Base-by-base conservation (phyloP, 345 rosid species). In the Brassica incana region DNA sequence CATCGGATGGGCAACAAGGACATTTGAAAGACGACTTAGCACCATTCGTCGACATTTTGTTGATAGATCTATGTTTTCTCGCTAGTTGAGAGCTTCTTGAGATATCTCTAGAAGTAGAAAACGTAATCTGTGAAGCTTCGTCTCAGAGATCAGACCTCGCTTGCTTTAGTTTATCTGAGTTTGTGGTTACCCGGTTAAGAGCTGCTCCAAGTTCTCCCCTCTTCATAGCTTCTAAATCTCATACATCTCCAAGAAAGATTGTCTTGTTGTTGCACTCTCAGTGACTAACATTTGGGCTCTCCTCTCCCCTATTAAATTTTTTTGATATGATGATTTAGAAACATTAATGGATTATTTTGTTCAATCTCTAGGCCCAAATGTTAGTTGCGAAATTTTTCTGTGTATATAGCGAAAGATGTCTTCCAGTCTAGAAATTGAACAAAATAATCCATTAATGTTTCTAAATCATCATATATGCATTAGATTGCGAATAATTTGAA, bases 1-100 rank as follows among this genome's bases (percentile, higher is more conserved):
- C 80, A 66, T 90, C 90, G 0, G 86, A 29, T 0, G 97, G 94
- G 65, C 97, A 91, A 83, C 85, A 90, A 0, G 94, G 97, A 69
- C 97, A 90, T 84, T 90, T 91, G 77, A 91, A 88, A 35, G 79
- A 56, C 69, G 78, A 69, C 81, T 81, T 91, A 0, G 92, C 56
- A 4, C 84, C 73, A 72, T 90, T 91, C 87, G 85, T 91, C 10
- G 94, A 90, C 97, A 91, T 88, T 90, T 85, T 88, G 72, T 84
- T 86, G 45, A 91, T 86, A 8, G 94, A 64, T 5, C 90, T 58
- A 71, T 86, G 78, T 15, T 80, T 80, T 81, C 87, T 88, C 32
- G 85, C 89, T 92, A 91, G n/a, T 75, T 70, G 33, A 91, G 85
- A 69, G 94, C 97, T 78, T 90, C 90, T 16, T 62, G 85, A 32